Base-by-base conservation (phyloP, 2,329 filamentous ascomycete genomes). In the Fusarium sp. region DNA sequence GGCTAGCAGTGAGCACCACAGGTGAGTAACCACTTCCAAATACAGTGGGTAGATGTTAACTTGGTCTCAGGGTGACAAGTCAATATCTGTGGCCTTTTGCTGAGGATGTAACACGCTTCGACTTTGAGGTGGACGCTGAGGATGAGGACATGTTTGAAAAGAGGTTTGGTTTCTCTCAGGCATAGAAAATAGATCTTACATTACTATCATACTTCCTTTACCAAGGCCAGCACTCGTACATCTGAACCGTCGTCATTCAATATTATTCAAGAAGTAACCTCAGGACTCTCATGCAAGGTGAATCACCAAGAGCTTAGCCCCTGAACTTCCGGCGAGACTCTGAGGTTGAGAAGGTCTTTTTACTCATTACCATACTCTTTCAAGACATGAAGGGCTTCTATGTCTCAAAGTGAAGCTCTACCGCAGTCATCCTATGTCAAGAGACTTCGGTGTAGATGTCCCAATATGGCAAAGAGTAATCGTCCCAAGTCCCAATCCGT, bases 81-180 rank as follows among this genome's bases (percentile, higher is more conserved):
- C 84, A 82, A 4, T 87, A 86, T 60, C 79, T 90, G 9, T 88
- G 85, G 79, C 88, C 88, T 0, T 90, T 83, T 72, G 86, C 85
- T 20, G 87, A 90, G 60, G 87, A 89, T 65, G 78, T 90, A 1
- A 82, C 83, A 17, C 81, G 88, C 20, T 90, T 89, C 73, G 88
- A 90, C 71, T 89, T 90, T 70, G 87, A 90, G 63, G 85, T 88
- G 25, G 83, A 84, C 4, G 68, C 78, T 11, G 82, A 82, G 50
- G 84, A 85, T 68, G 81, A 85, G 66, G 63, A 72, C 45, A 64
- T 78, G 40, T 78, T 77, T 66, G 66, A 76, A 17, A 71, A 33
- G 27, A 64, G 35, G 12, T 75, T 75, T 14, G 62, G 73, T 0
- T 37, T 71, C n/a, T 35, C 27, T 4, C 12, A 22, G 7, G 6